A percentile compares a stretch with the other conserved stretches of the same genome.
phyloP scores from a whole-genome alignment of 176 grass and related monocot species.

The Olyra latifolia region DNA sequence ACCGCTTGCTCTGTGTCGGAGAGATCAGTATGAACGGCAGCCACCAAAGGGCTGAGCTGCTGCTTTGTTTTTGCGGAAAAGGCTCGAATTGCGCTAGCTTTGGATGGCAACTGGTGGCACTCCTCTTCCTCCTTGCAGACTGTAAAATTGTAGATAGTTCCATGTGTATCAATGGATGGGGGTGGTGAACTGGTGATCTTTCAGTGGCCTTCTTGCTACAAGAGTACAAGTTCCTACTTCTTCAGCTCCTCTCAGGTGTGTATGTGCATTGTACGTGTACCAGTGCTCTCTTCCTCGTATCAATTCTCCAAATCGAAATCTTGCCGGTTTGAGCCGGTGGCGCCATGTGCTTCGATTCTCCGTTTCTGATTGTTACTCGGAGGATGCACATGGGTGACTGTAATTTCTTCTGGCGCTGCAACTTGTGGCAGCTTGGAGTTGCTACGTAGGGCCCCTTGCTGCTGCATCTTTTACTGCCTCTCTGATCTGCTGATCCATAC shows the following conservation, averaged over 20 bases:
- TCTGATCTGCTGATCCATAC: constrained; percentile 4
- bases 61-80: not conserved
- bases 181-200: not conserved
- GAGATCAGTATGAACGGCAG: constrained; percentile 31
- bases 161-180: not conserved
- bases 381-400: constrained; percentile 51
- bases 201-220: not conserved
- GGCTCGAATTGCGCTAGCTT: not conserved
- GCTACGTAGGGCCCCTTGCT: not conserved
- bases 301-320: not conserved
- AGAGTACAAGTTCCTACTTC: not conserved
- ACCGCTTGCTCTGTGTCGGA: constrained; percentile 49
- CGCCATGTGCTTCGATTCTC: constrained; percentile 63
- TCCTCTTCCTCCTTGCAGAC: constrained; percentile 28
- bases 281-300: constrained; percentile 13
- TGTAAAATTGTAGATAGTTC: constrained; percentile 43
- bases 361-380: constrained; percentile 35
- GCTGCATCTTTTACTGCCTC: not conserved
- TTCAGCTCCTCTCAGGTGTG: not conserved
- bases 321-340: constrained; percentile 19
- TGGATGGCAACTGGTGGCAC: not conserved
- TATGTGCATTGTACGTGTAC: constrained; percentile 21
- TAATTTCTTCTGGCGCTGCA: constrained; percentile 34
- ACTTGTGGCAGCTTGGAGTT: not conserved
- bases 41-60: constrained; percentile 40